Base-by-base conservation (phyloP, 2,329 filamentous ascomycete genomes). In the Fusarium pseudonygamai region DNA sequence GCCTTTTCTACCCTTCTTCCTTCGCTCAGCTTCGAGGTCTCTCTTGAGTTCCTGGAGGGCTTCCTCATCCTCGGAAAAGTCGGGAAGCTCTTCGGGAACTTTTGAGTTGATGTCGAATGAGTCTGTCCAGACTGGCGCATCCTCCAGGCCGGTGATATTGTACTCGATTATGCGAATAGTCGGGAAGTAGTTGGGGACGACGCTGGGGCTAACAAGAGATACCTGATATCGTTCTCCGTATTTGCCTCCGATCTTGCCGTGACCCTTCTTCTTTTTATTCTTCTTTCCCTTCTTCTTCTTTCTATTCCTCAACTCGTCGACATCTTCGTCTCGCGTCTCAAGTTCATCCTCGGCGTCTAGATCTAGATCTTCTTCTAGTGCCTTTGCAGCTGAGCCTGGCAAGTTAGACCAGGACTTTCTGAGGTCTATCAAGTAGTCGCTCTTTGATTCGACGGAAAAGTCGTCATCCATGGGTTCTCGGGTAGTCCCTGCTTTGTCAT, bases 121-220 rank as follows among this genome's bases (percentile, higher is more conserved):
- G 56, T 85, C 84, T 3, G 77, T 72, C 88, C 88, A 90, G 3
- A 85, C 81, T 3, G 83, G 78, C 1, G 80, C 75, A 59, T 89
- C 78, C 72, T 94, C 92, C 7, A 97, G 80, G 0, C 94, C 94
- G 0, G 87, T 93, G 61, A 94, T 94, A 80, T 99, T 98, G 85
- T 98, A 99, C 78, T 97, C 94, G 73, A 96, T 86, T n/a, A 99
- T 88, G n/a, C 95, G 90, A 37, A 98, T 83, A 2, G 93, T 95
- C 1, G 96, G 96, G 73, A 95, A 96, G 82, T 94, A 97, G 79
- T 96, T 98, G 12, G 96, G 96, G 14, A 98, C 93, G 42, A 99
- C 86, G 79, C 95, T 98, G 1, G 96, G 93, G 52, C 92, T 90
- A 63, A 98, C 92, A 32, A 96, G 85, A 1, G 93, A 92, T 11